A percentile compares a stretch with the other conserved stretches of the same genome.
These are phyloP conservation scores for Aspergillus ochraceus DNA, from an alignment of 2,329 filamentous ascomycete genomes.

Conservation along the genomic window DNA sequence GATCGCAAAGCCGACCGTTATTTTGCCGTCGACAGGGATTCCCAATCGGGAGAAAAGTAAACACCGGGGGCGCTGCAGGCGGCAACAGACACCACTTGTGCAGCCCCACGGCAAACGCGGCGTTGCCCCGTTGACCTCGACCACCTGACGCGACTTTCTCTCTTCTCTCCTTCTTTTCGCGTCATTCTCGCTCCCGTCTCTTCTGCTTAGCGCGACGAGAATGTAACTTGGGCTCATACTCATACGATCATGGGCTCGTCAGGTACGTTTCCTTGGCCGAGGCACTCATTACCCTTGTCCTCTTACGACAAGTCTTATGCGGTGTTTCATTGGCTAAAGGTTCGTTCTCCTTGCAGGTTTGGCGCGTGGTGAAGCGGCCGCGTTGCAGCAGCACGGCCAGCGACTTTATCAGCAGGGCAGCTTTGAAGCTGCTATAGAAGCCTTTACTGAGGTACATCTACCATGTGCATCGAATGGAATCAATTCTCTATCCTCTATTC, in stretches of 20 bases:
- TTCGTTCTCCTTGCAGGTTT: not conserved
- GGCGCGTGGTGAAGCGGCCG: constrained; percentile 21
- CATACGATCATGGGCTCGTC: constrained; percentile 11
- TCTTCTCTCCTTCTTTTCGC: not conserved
- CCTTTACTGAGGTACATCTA: constrained; percentile 40
- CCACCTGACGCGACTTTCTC: not conserved
- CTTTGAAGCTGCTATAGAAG: constrained; percentile 44
- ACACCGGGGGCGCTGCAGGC: constrained; percentile 30
- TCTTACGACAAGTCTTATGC: not conserved
- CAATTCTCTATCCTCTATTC: not conserved
- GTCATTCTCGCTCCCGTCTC: not conserved
- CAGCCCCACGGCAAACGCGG: constrained; percentile 14
- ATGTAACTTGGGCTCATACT: not conserved
- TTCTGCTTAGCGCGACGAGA: not conserved
- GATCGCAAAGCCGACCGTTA: constrained; percentile 6
- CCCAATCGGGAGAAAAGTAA: constrained; percentile 47
- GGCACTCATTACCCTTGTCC: not conserved
- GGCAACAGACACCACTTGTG: constrained; percentile 19
- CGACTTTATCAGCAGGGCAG: constrained; percentile 45
- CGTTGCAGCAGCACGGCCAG: constrained; percentile 42
- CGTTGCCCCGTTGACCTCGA: constrained; percentile 17
- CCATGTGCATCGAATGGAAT: not conserved
- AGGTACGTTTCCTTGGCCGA: constrained; percentile 9
- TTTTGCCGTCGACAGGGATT: constrained; percentile 17
- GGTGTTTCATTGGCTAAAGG: not conserved